These are phyloP conservation scores for Sherardia arvensis DNA, from an alignment of 257 asterid species.

Conservation along the genomic window DNA sequence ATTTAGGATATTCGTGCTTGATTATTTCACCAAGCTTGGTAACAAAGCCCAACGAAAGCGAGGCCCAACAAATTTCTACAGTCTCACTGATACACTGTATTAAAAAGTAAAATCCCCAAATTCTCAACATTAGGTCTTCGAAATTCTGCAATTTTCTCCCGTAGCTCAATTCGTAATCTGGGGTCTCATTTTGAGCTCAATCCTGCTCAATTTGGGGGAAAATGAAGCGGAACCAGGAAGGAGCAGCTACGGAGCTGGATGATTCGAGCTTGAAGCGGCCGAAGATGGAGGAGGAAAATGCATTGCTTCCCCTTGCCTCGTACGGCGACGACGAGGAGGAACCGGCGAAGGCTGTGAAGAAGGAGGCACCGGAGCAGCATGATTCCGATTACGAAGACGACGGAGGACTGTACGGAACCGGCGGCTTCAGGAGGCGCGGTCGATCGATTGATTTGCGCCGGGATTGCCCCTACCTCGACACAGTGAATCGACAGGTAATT, in stretches of 20 bases:
- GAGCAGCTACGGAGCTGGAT: slow-evolving; percentile 14
- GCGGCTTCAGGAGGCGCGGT: slow-evolving; percentile 30
- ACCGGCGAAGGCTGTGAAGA: slow-evolving; percentile 26
- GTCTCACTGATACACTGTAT: too few species aligned
- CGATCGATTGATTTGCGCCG: slow-evolving; percentile 69
- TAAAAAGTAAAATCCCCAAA: too few species aligned
- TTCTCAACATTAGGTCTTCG: too few species aligned
- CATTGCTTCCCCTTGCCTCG: slow-evolving; percentile 74
- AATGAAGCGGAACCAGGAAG: slow-evolving; percentile 5
- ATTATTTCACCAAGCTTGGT: too few species aligned
- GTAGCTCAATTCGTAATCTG: background rate
- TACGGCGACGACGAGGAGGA: slow-evolving; percentile 72
- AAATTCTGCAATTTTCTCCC: too few species aligned
- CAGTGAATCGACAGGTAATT: slow-evolving; percentile 90
- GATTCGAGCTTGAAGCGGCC: slow-evolving; percentile 46
- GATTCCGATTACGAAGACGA: slow-evolving; percentile 37
- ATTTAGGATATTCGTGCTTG: too few species aligned
- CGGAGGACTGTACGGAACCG: slow-evolving; percentile 20
- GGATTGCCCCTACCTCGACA: slow-evolving; percentile 96
- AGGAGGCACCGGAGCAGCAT: slow-evolving; percentile 11
- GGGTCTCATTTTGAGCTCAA: background rate
- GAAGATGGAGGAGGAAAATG: slow-evolving; percentile 46
- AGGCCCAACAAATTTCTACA: too few species aligned
- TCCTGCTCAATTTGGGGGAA: background rate
- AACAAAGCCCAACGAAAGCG: too few species aligned